phyloP scores from a whole-genome alignment of 768 basidiomycete genomes.

The Trametes coccinea region DNA sequence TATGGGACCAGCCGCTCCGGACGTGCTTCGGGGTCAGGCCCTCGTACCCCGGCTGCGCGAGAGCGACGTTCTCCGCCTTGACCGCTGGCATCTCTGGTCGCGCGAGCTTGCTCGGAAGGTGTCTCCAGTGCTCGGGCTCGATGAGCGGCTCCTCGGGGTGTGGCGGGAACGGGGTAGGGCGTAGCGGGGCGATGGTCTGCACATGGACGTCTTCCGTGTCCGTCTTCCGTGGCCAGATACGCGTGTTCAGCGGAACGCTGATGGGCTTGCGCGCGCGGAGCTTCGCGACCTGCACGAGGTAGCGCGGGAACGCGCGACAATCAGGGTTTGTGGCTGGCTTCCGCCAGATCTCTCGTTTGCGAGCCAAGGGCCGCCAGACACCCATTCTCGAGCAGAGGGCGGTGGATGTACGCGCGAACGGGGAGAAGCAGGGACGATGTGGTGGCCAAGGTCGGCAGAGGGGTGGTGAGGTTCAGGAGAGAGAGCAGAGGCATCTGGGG shows the following conservation, averaged over 20 bases:
- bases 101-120: conserved; percentile 2
- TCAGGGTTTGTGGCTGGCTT: background rate
- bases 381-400: background rate
- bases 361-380: background rate
- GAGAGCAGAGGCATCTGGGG: background rate
- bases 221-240: background rate
- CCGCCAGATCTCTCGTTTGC: background rate
- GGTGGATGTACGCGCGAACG: background rate
- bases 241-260: background rate
- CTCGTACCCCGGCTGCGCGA: conserved; percentile 4
- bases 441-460: background rate
- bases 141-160: background rate
- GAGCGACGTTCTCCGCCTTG: background rate
- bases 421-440: background rate
- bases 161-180: background rate
- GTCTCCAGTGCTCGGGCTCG: background rate
- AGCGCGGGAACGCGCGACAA: conserved; percentile 1
- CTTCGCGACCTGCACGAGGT: conserved; percentile 11
- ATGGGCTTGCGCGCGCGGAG: conserved; percentile 3
- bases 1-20: conserved; percentile 4
- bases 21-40: conserved; percentile 4
- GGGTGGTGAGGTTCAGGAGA: background rate
- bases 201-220: background rate
- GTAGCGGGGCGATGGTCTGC: background rate
- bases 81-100: background rate